Evolutionary conservation across 345 rosid genomes (phyloP).

Genomic region (Boechera divaricarpa): DNA sequence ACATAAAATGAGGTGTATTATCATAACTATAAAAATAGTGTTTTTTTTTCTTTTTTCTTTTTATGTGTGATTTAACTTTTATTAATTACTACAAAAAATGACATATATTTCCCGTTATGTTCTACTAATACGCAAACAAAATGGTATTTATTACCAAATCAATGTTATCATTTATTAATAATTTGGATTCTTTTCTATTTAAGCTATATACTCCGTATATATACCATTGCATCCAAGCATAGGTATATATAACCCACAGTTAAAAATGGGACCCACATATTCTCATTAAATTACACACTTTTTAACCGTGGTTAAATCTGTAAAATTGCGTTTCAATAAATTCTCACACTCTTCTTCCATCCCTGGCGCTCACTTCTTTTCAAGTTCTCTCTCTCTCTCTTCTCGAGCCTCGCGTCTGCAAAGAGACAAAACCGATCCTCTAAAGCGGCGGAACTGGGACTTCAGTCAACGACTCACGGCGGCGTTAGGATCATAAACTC

Average conservation of each 20-base stretch:
- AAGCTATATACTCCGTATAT: neutral
- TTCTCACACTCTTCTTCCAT: slow-evolving; percentile 42
- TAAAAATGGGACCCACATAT: slow-evolving; percentile 15
- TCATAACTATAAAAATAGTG: neutral
- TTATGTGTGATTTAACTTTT: neutral
- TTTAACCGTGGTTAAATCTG: slow-evolving; percentile 26
- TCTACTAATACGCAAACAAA: neutral
- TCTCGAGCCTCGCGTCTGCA: slow-evolving; percentile 52
- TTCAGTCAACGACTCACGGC: slow-evolving; percentile 31
- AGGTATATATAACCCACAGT: neutral
- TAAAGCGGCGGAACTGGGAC: slow-evolving; percentile 20
- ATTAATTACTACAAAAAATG: neutral
- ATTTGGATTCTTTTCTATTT: neutral
- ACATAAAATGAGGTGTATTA: neutral
- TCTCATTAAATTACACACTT: slow-evolving; percentile 5
- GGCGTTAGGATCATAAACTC: slow-evolving; percentile 12
- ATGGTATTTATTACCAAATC: neutral
- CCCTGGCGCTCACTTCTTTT: slow-evolving; percentile 66
- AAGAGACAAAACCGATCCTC: slow-evolving; percentile 30
- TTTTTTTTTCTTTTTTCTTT: neutral
- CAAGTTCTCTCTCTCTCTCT: slow-evolving; percentile 47
- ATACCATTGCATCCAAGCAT: neutral
- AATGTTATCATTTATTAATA: neutral
- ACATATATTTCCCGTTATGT: slow-evolving; percentile 2
- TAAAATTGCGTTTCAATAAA: slow-evolving; percentile 47